phyloP scores from a whole-genome alignment of 2,329 filamentous ascomycete genomes.

The Microcyclospora tardicrescens region DNA sequence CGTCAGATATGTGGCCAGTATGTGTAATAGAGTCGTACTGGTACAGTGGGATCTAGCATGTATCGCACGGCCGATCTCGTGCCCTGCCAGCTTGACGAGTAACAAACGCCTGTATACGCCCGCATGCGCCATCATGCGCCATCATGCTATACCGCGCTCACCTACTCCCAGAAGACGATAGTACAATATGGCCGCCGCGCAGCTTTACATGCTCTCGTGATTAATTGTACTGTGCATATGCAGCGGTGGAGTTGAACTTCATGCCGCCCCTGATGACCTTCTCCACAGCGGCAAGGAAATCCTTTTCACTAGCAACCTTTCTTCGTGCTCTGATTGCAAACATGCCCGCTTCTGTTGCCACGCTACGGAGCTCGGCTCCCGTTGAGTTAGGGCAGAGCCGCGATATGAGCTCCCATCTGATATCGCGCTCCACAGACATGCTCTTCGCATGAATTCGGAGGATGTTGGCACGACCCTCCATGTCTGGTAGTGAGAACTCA shows the following conservation, averaged over 20 bases:
- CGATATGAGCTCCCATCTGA: conserved; percentile 97
- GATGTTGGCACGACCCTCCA: conserved; percentile 95
- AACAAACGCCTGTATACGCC: too few species aligned
- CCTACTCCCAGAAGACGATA: too few species aligned
- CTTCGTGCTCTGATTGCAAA: conserved; percentile 87
- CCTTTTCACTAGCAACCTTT: conserved; percentile 98
- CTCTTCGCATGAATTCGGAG: conserved; percentile 97
- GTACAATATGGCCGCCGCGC: too few species aligned
- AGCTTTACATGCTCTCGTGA: background rate
- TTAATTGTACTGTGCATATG: conserved; percentile 99
- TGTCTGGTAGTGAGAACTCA: conserved; percentile 92
- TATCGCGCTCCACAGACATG: conserved; percentile 98
- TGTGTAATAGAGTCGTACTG: too few species aligned
- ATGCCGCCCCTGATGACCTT: conserved; percentile 99
- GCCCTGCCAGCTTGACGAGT: too few species aligned
- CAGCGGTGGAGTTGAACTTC: conserved; percentile 98
- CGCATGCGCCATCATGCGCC: too few species aligned
- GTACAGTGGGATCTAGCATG: too few species aligned
- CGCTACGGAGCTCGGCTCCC: conserved; percentile 87
- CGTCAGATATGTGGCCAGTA: too few species aligned
- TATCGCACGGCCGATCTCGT: too few species aligned
- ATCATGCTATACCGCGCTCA: too few species aligned
- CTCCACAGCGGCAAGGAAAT: conserved; percentile 93
- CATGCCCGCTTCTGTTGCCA: conserved; percentile 97
- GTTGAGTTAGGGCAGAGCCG: conserved; percentile 94